Evolutionary conservation across 2,329 filamentous ascomycete species (phyloP).

Genomic region (Claviceps sp.): DNA sequence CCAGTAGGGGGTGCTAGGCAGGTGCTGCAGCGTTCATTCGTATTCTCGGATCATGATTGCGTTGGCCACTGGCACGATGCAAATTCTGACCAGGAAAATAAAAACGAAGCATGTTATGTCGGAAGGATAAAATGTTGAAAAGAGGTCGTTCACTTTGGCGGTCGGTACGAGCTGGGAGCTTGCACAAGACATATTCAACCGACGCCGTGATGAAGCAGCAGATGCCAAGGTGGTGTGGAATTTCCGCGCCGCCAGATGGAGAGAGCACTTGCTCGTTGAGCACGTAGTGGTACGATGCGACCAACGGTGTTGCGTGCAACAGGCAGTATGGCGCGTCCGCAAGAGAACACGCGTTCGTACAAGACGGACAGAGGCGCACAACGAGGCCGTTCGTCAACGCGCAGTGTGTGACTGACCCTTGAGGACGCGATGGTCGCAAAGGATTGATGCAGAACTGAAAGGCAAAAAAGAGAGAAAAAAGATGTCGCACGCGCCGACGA

Average conservation of each 20-base stretch:
- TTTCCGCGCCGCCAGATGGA: not conserved
- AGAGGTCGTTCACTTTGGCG: not conserved
- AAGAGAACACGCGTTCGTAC: not conserved
- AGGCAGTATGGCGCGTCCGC: not conserved
- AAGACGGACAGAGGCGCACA: not conserved
- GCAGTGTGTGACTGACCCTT: not conserved
- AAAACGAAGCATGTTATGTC: slow-evolving; percentile 4
- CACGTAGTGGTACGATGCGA: not conserved
- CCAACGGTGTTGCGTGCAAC: not conserved
- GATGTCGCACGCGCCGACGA: not conserved
- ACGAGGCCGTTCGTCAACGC: not conserved
- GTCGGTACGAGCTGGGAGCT: slow-evolving; percentile 3
- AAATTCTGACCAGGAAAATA: slow-evolving; percentile 4
- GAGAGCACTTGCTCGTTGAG: slow-evolving; percentile 4
- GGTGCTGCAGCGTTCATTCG: not conserved
- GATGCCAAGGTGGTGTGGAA: not conserved
- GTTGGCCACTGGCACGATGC: not conserved
- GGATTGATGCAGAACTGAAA: not conserved
- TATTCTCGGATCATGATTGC: slow-evolving; percentile 5
- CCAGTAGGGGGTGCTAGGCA: not conserved
- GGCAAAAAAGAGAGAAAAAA: not conserved
- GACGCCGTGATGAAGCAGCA: not conserved
- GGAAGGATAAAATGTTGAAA: not conserved
- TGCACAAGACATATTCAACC: not conserved
- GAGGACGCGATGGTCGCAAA: not conserved